Percentiles rank a stretch among this genome's conserved stretches.
phyloP scores from a whole-genome alignment of 2,329 filamentous ascomycete species.

The Cytospora schulzeri region DNA sequence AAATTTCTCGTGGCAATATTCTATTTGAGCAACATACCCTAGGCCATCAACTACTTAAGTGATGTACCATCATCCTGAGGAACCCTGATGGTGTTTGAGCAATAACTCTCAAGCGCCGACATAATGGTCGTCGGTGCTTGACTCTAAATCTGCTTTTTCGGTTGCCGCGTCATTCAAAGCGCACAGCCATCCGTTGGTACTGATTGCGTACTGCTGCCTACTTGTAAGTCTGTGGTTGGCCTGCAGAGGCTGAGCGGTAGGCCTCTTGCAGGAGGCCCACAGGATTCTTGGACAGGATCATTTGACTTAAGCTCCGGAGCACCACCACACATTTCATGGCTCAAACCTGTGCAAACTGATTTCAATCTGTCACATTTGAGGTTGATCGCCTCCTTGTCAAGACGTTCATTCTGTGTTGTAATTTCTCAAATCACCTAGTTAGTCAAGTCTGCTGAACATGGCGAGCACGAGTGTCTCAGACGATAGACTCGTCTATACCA shows the following conservation, averaged over 20 bases:
- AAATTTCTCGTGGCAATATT: too few species aligned
- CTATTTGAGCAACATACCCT: too few species aligned
- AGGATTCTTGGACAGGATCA: neutral
- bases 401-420: too few species aligned
- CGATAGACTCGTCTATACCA: neutral
- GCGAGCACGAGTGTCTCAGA: neutral
- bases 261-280: neutral
- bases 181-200: neutral
- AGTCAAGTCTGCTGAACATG: neutral
- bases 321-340: neutral
- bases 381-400: too few species aligned
- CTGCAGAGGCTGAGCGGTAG: neutral
- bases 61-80: too few species aligned
- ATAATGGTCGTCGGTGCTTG: neutral
- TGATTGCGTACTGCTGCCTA: neutral
- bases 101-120: too few species aligned
- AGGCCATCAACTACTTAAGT: too few species aligned
- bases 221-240: neutral
- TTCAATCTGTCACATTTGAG: too few species aligned
- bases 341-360: neutral
- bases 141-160: neutral
- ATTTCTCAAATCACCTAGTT: too few species aligned
- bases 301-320: neutral
- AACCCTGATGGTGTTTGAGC: too few species aligned
- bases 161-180: neutral